Percentiles rank a stretch among this genome's conserved stretches.
Evolutionary conservation across 2,329 filamentous ascomycete species (phyloP).

Genomic region (Botryotinia narcissicola): DNA sequence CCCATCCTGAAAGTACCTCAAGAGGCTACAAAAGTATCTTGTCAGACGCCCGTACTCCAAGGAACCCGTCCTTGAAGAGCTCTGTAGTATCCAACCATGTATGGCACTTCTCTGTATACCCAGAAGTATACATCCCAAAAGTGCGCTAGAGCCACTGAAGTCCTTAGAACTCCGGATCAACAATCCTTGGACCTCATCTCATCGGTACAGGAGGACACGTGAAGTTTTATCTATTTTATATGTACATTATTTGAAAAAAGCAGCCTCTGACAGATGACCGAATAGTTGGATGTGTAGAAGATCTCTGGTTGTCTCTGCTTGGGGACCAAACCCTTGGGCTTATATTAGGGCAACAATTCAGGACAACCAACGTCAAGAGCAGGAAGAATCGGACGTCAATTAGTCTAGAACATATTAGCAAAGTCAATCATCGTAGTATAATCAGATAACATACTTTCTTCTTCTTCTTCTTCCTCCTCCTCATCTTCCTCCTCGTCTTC

Average conservation of each 20-base stretch:
- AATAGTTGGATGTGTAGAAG: background rate
- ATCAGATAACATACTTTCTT: background rate
- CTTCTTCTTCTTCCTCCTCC: background rate
- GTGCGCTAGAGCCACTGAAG: background rate
- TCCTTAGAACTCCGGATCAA: too few species aligned
- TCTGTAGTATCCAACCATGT: background rate
- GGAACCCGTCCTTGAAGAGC: background rate
- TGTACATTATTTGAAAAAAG: background rate
- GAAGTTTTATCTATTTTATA: too few species aligned
- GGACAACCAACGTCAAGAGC: background rate
- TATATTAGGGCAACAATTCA: fast-evolving
- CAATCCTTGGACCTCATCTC: background rate
- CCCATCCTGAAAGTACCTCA: background rate
- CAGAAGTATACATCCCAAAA: background rate
- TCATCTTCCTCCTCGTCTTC: background rate
- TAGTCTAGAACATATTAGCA: background rate
- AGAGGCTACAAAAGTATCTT: background rate
- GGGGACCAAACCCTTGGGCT: background rate
- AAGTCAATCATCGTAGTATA: background rate
- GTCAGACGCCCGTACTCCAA: background rate
- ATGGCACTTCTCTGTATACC: background rate
- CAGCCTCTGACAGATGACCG: too few species aligned
- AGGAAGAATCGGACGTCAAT: too few species aligned
- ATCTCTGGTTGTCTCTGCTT: background rate
- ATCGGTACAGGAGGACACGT: background rate